Base-by-base conservation (phyloP, 371 early-diverging fungal genomes). In the Mortierella sp. region DNA sequence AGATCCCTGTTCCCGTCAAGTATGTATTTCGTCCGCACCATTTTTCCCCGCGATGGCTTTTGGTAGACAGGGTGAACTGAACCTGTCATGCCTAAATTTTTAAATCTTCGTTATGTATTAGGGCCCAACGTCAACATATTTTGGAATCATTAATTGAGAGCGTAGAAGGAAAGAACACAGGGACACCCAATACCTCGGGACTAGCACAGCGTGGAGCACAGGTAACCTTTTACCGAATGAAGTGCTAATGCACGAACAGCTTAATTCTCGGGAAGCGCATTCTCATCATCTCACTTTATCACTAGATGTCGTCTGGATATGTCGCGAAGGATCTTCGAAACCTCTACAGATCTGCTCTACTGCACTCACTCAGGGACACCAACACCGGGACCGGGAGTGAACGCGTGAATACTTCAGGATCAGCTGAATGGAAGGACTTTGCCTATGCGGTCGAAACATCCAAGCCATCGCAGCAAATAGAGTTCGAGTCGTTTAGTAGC, bases 231-330 rank as follows among this genome's bases (percentile, higher is more conserved):
- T 0, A 24, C 29, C 19, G n/a, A 50, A 41, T 68, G 29, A 10
- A n/a, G 34, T 52, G 9, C 50, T 14, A 2, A 53, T 53, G 55
- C n/a, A n/a, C n/a, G n/a, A n/a, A n/a, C n/a, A n/a, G n/a, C n/a
- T n/a, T n/a, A n/a, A n/a, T n/a, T n/a, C n/a, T n/a, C n/a, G n/a
- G n/a, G n/a, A n/a, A n/a, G n/a, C n/a, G n/a, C n/a, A n/a, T 24
- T 26, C 31, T 47, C n/a, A 50, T n/a, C 14, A 9, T 5, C 7
- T 40, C 16, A 31, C 44, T 40, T 34, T 48, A 16, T 37, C 24
- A 43, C 4, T 72, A 91, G 90, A 74, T 88, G 64, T 90, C 92
- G 0, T 89, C 93, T 8, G 93, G 93, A 9, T 93, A 89, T 73
- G 90, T 93, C 5, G 91, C 91, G 16, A 85, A 87, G 19, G 92